Conservation (phyloP, 306 rosid genomes). For the Sechiopsis laciniata region DNA sequence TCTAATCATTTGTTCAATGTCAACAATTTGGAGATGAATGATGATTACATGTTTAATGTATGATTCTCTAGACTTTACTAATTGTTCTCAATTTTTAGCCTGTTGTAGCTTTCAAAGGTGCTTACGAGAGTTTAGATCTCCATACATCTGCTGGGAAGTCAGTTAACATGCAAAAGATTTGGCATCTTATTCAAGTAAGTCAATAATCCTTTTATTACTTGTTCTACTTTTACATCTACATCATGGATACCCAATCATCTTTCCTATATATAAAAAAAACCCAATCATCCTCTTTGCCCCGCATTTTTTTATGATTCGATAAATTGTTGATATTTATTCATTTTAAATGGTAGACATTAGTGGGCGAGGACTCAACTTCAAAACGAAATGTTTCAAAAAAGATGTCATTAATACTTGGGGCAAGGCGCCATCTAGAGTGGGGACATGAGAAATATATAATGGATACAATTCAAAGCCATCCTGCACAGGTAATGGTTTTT, state of each 20-base stretch:
- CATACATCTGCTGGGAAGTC: slow-evolving; percentile 85
- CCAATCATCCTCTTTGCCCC: slow-evolving; percentile 2
- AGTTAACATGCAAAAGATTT: slow-evolving; percentile 82
- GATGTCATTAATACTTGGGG: slow-evolving; percentile 81
- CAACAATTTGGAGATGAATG: not conserved
- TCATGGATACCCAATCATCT: not conserved
- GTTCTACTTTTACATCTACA: no score
- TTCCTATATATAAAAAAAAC: not conserved
- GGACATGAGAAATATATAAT: slow-evolving; percentile 87
- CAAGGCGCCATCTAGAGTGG: slow-evolving; percentile 90
- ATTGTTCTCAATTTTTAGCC: slow-evolving; percentile 39
- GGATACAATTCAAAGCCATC: slow-evolving; percentile 96
- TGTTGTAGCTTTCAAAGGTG: slow-evolving; percentile 75
- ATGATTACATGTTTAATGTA: not conserved
- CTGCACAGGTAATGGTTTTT: slow-evolving; percentile 62
- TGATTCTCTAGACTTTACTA: not conserved
- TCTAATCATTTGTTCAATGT: not conserved
- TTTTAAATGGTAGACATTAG: slow-evolving; percentile 50
- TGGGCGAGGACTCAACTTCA: slow-evolving; percentile 52
- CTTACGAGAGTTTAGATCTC: slow-evolving; percentile 69
- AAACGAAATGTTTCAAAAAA: slow-evolving; percentile 51
- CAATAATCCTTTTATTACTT: slow-evolving; percentile 22
- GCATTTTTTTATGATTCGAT: slow-evolving; percentile 12
- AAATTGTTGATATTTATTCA: slow-evolving; percentile 26
- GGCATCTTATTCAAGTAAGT: slow-evolving; percentile 91